Base-by-base conservation (phyloP, 495 filamentous ascomycete species). In the Delitschia confertaspora region DNA sequence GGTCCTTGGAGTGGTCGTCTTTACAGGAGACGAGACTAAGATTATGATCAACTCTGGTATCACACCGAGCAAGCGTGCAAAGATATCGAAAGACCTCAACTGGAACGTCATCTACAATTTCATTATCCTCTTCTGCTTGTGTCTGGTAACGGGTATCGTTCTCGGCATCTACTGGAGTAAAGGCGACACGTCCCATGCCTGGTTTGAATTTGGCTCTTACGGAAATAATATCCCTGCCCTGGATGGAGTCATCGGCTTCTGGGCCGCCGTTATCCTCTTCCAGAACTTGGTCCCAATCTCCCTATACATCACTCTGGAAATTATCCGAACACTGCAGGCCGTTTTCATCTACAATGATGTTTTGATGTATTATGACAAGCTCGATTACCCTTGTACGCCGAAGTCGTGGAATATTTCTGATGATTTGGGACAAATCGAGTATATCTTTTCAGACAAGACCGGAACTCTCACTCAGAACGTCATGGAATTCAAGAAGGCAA, bases 371-470 rank as follows among this genome's bases (percentile, higher is more conserved):
- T 95, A 98, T 67, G 89, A 88, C 17, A 80, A 76, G 59, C 73
- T 96, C 55, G 88, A 91, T 55, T 85, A 93, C 55, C 85, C 87
- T 2, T 99, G 93, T 60, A 85, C 93, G 4, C 93, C 93, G 9
- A 96, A 96, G 54, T 87, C 91, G 2, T 99, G 93, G 93, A 99
- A 96, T 62, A 95, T 99, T 44, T 95, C 88, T 1, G 93, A 99
- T 56, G 93, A 99, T 54, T 72, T 99, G 23, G 93, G 93, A 7
- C 93, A 99, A 65, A 95, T 99, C 46, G 93, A 99, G 62, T 99
- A 96, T 65, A 94, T 99, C 50, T 99, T 99, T 68, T 96, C 93
- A 1, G 93, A 99, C 68, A 99, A 99, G 65, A 99, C 93, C 2
- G 93, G 93, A 25, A 99, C 93, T 3, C 66, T 99, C 53, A 99